Evolutionary conservation across 208 protist species (phyloP).

Genomic region (Histomonas meleagridis): DNA sequence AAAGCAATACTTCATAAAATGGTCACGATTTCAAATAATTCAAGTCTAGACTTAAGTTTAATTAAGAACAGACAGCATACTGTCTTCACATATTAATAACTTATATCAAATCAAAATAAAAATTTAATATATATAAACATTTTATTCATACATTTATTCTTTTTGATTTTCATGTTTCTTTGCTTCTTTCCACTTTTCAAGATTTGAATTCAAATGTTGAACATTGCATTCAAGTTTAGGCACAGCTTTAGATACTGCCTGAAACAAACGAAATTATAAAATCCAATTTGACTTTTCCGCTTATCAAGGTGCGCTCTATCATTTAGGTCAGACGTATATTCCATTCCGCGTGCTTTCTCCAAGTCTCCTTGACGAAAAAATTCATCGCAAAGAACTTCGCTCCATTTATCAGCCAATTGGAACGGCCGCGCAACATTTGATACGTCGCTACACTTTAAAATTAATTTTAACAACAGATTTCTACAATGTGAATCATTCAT

Average conservation of each 20-base stretch:
- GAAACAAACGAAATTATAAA: background rate
- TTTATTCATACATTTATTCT: no score
- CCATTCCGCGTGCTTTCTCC: background rate
- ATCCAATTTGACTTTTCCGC: constrained; percentile 1
- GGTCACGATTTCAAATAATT: no score
- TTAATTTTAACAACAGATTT: background rate
- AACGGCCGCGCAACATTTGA: background rate
- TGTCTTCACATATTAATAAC: no score
- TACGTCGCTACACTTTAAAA: background rate
- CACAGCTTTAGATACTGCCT: background rate
- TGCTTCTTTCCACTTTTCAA: background rate
- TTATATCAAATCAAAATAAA: no score
- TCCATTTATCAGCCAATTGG: constrained; percentile 12
- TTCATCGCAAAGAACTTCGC: constrained; percentile 14
- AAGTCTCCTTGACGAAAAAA: constrained; percentile 28
- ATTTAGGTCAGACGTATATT: background rate
- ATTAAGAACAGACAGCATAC: no score
- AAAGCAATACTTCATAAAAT: no score
- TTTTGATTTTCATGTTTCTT: background rate
- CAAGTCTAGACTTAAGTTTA: no score
- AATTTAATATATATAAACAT: no score
- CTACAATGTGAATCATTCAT: background rate
- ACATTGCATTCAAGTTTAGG: constrained; percentile 25
- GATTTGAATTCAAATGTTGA: background rate
- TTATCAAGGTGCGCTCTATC: constrained; percentile 32